Conservation (phyloP, 805 yeast genomes). For the Saccharomyces paradoxus region DNA sequence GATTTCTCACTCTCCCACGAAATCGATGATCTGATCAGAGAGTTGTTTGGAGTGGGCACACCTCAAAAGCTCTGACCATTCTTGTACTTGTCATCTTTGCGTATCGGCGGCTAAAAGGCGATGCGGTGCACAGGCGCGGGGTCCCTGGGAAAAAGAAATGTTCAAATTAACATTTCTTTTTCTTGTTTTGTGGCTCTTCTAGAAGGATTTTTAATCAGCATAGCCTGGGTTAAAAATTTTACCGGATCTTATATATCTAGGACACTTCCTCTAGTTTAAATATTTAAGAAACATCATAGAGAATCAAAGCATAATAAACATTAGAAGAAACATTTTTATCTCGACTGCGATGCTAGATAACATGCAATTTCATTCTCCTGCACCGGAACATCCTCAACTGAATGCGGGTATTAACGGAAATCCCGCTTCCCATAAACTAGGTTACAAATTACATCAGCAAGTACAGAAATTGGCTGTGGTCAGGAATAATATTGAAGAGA, state of each 20-base stretch:
- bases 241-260: not conserved
- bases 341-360: not conserved
- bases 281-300: not conserved
- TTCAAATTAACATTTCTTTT: not conserved
- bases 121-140: not conserved
- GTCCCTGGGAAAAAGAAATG: not conserved
- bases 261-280: not conserved
- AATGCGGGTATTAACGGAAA: conserved; percentile 7
- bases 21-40: conserved; percentile 30
- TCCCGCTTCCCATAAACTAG: conserved; percentile 11
- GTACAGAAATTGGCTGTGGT: conserved; percentile 1
- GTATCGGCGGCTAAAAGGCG: conserved; percentile 1
- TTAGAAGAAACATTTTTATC: not conserved
- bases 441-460: conserved; percentile 11
- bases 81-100: not conserved
- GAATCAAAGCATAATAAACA: not conserved
- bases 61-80: not conserved
- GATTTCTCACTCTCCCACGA: conserved; percentile 32
- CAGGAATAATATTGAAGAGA: not conserved
- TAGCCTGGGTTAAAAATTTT: not conserved
- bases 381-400: conserved; percentile 28
- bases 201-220: not conserved
- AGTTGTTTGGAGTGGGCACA: conserved; percentile 23
- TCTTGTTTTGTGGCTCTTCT: not conserved
- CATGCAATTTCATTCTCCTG: conserved; percentile 30